Percentiles rank a stretch among this genome's conserved stretches.
These are phyloP conservation scores for Phytophthora fragariaefolia DNA, from an alignment of 352 stramenopile species.

Conservation along the genomic window DNA sequence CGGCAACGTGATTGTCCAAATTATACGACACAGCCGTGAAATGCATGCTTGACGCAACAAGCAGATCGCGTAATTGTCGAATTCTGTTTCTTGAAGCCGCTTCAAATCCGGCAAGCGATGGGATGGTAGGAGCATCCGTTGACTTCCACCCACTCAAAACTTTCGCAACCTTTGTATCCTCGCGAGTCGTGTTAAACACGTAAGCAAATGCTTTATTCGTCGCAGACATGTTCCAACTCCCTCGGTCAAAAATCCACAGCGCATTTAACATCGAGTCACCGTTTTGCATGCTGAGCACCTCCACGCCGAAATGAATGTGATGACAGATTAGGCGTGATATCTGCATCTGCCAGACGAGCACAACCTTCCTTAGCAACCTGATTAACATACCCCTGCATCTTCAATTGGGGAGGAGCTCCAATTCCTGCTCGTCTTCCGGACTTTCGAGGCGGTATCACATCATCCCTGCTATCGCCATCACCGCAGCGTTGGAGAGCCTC, in stretches of 20 bases:
- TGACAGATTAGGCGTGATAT: slow-evolving; percentile 14
- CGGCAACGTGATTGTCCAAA: neutral
- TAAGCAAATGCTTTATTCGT: slow-evolving; percentile 32
- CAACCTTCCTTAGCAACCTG: slow-evolving; percentile 1
- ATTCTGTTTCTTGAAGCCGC: neutral
- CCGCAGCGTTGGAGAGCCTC: neutral
- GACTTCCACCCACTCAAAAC: neutral
- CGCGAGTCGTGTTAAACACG: neutral
- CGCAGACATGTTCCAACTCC: slow-evolving; percentile 21
- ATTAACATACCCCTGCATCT: slow-evolving; percentile 24
- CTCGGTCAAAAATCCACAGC: slow-evolving; percentile 23
- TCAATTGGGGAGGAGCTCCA: neutral
- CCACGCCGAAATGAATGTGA: slow-evolving; percentile 36
- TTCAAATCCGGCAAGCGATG: neutral
- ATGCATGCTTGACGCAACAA: neutral
- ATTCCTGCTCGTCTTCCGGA: neutral
- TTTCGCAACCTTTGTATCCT: neutral
- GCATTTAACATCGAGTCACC: neutral
- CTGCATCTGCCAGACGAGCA: slow-evolving; percentile 1
- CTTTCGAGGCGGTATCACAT: neutral
- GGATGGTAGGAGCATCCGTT: neutral
- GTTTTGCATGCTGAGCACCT: slow-evolving; percentile 25
- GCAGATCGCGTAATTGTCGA: neutral
- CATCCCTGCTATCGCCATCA: neutral
- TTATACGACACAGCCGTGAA: neutral